Evolutionary conservation across 441 rosid genomes (phyloP).

Genomic region (Corymbia calophylla): DNA sequence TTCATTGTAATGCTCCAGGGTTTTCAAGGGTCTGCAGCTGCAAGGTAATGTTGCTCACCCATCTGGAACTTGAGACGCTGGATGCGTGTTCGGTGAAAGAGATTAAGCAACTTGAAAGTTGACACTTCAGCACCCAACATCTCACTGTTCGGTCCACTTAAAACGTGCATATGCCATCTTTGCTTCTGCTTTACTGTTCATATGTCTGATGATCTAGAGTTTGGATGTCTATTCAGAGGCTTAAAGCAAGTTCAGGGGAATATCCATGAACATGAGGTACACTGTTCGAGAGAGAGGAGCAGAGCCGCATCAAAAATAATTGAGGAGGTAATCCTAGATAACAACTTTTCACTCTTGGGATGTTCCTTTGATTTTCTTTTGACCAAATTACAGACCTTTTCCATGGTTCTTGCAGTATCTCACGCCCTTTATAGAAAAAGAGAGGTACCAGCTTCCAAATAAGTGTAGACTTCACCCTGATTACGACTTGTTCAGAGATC

Average conservation of each 20-base stretch:
- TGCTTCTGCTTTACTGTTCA: not conserved
- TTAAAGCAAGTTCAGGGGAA: conserved; percentile 15
- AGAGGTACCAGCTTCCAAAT: conserved; percentile 19
- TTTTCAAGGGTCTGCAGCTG: conserved; percentile 17
- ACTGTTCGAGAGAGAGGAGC: conserved; percentile 52
- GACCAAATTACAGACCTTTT: not conserved
- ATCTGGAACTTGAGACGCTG: not conserved
- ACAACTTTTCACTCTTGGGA: not conserved
- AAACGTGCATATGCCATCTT: not conserved
- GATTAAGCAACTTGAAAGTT: not conserved
- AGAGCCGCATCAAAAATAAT: conserved; percentile 38
- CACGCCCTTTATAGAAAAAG: conserved; percentile 33
- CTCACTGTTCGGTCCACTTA: not conserved
- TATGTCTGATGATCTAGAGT: not conserved
- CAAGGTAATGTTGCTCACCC: conserved; percentile 19
- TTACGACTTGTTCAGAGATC: conserved; percentile 32
- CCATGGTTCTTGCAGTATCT: conserved; percentile 27
- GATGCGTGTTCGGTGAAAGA: not conserved
- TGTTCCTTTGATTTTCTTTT: not conserved
- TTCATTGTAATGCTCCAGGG: conserved; percentile 21
- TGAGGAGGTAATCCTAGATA: conserved; percentile 24
- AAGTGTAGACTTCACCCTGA: conserved; percentile 35
- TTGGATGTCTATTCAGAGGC: conserved; percentile 20
- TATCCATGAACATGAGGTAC: conserved; percentile 33
- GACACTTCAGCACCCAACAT: not conserved